Base-by-base conservation (phyloP, 345 rosid species). In the Salix arbutifolia region DNA sequence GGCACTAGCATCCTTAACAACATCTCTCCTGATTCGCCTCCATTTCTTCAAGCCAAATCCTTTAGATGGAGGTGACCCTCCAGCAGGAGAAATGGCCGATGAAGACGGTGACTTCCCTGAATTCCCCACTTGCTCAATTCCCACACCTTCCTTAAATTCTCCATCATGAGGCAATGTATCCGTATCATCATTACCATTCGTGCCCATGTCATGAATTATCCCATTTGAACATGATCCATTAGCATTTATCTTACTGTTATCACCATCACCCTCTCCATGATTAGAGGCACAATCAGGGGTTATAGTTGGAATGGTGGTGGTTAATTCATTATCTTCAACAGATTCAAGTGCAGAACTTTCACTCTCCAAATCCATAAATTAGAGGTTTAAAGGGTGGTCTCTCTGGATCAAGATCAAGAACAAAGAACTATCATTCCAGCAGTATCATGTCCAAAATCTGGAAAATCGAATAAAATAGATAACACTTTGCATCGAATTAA, bases 31-130 rank as follows among this genome's bases (percentile, higher is more conserved):
- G 70, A 91, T 77, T 48, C 99, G 84, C 87, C 86, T 87, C 99
- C 99, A 90, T 82, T 91, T 92, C 87, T 83, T 91, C 86, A 94
- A 80, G 23, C 98, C 97, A 74, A 74, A 85, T 6, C 97, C 94
- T 75, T 87, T 94, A 16, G 75, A 16, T 0, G 84, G 75, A 82
- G 93, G 70, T n/a, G 85, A 82, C 65, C 73, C 78, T 61, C 62
- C 80, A 66, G 28, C 65, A 6, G 85, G 79, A 62, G 84, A 84
- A 46, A 76, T 72, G 6, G 73, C 75, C 8, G 71, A 70, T 30
- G 4, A 44, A 44, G 80, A 81, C 48, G 80, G 77, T 0, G 80
- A 81, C 66, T 50, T 33, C 38, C 19, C 70, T 35, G 81, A 67
- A 67, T 65, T 62, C 69, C 35, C 72, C 42, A 65, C 65, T 37